Base-by-base conservation (phyloP, 495 filamentous ascomycete genomes). In the Penicillium paradoxum region DNA sequence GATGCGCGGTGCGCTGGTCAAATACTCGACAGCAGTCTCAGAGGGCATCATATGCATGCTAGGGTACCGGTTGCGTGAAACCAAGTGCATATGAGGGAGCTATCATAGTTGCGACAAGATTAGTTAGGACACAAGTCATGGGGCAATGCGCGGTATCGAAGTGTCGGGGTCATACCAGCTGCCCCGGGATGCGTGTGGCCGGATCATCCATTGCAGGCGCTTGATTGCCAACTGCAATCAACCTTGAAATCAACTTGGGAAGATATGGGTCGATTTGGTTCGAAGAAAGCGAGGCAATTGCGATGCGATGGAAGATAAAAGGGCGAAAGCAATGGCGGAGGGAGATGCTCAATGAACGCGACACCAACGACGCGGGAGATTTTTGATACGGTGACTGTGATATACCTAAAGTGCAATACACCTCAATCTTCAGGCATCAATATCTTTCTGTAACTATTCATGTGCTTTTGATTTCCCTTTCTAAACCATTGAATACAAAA, bases 1-100 rank as follows among this genome's bases (percentile, higher is more conserved):
- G 33, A 88, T 85, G 58, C 83, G 85, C 3, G 88, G 87, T n/a
- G 90, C 91, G 62, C 82, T 75, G 51, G 87, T 70, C 49, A 96
- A 79, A 77, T 86, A 91, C 57, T 85, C 83, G 36, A 88, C 82
- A 7, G 89, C 84, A 49, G 89, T 84, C 21, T 83, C 76, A 11
- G 85, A 76, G 48, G 83, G 80, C 51, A 92, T 72, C 54, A 77
- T 72, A 25, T 81, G 80, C 66, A 85, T 80, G 38, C 77, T 63
- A 1, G 91, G 84, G 65, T 87, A 95, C 62, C 81, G 77, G 60
- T 84, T 83, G 21, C 82, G 83, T 44, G 89, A 95, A 13, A 95
- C 71, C 32, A 95, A 79, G 60, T 96, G 91, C 60, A 95, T 84
- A 70, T 96, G 91, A 11, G 85, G 85, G 63, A 93, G 80, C 89